Evolutionary conservation across 140 eudicot species (phyloP), one percentile per base, ranked within the genome.

Genomic region (Anethum foeniculum): DNA sequence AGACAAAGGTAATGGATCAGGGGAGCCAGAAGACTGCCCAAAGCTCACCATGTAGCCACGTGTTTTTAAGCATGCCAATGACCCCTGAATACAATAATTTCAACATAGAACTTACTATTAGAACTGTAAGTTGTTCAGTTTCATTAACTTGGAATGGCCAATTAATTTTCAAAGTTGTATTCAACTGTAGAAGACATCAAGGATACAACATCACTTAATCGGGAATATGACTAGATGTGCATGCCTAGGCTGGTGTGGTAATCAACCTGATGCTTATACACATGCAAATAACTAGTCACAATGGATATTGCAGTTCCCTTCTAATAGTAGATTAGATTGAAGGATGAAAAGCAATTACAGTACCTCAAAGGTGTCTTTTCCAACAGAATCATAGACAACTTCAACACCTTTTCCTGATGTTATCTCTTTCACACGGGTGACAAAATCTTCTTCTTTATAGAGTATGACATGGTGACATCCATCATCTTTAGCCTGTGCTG

Each of bases 11-110:
- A 94, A 83, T 0, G 93, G 96, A 71, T 92, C 96, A 30, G 93
- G 93, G n/a, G 84, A 56, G 23, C 97, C 98, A 46, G 98, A 90
- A 76, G 97, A 94, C 86, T 92, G 98, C 18, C 98, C 97, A 78
- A 86, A 90, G 84, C 86, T 83, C 79, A 91, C 92, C 97, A 94
- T 87, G 88, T 89, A 92, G 60, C 98, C 98, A 39, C 97, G 89
- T 60, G 82, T 48, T 84, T 94, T 94, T 83, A 94, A 86, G 86
- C 98, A 94, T 14, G 90, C 91, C 84, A 92, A 75, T 28, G 98
- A 94, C 78, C 98, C 97, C 98, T 94, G 84, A 51, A 38, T 15
- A 78, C n/a, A 69, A 15, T 76, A 60, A 46, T 38, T 64, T 51
- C 23, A 56, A 12, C 16, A 60, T 27, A 76, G 28, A 44, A 0